Base-by-base conservation (phyloP, 495 filamentous ascomycete species). In the Penicillium paxilli region DNA sequence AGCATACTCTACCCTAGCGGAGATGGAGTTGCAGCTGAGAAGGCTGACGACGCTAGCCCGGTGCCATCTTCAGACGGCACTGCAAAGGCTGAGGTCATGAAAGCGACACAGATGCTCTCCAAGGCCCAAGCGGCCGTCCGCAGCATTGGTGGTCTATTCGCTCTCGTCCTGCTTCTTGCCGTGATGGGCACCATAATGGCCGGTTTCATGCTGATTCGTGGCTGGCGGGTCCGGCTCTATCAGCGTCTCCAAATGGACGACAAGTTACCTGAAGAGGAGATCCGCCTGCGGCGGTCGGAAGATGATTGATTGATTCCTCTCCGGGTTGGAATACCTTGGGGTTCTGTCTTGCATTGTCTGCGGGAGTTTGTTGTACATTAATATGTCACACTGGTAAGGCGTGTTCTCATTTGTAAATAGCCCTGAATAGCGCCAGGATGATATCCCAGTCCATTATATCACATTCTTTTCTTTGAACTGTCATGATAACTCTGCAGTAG, bases 171-270 rank as follows among this genome's bases (percentile, higher is more conserved):
- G 20, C 58, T 67, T n/a, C 30, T 67, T 24, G 56, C 49, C 35
- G 19, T 62, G 24, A 62, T 64, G 49, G 17, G n/a, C 23, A 53
- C 44, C 35, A 51, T 67, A 40, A 51, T 67, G 48, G 58, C 55
- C 5, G 38, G 44, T 21, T 67, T 52, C 44, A 7, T 67, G 52
- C 41, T 67, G 19, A 58, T 64, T 50, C 61, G 64, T 19, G 64
- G 64, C 53, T 67, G 64, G 64, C 61, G 64, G 44, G 55, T 67
- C 58, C 61, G 56, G 14, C 42, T 67, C 10, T 67, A 67, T 44
- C 61, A 67, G 38, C 58, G 52, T 33, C 19, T 59, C 22, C 47
- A 24, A n/a, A 30, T 25, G 28, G 58, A 59, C 21, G 53, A 59
- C 8, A 47, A 41, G n/a, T 11, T 49, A 6, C 28, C 58, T 3